Evolutionary conservation across 495 filamentous ascomycete genomes (phyloP), one percentile per base, ranked within the genome.

Genomic region (Neurospora sp.): DNA sequence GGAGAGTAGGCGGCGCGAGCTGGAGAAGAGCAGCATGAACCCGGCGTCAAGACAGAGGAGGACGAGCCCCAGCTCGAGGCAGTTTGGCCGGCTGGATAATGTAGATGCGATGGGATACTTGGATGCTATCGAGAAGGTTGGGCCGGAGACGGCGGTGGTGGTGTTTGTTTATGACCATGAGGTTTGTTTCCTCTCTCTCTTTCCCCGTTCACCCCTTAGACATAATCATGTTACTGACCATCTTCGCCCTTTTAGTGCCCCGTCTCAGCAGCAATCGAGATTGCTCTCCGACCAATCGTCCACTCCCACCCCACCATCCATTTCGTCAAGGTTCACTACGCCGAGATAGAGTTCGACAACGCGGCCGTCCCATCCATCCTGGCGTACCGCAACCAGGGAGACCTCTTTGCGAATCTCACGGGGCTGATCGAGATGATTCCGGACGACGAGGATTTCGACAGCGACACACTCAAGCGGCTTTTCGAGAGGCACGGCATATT

Each of bases 341-440:
- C 92, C 71, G 96, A 97, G 73, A 95, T 97, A 39, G 96, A 98
- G 80, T 98, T 98, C 87, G 93, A 97, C 78, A 88, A 92, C 73
- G 93, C 94, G 71, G 89, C 92, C 71, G 92, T 96, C 1, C 96
- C 96, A 1, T 95, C 96, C 9, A 83, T 99, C 31, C 84, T 99
- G 48, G 95, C 92, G 2, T 99, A 99, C 83, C 89, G 90, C 46
- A 91, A 88, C 75, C 86, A 89, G 74, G 94, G 94, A 46, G 94
- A 98, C 71, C 88, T 97, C 73, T 96, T 98, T 76, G 91, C 92
- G 68, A 97, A 95, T 72, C 82, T 98, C 42, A 93, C 94, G 3
- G 93, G 94, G 39, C 86, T 98, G 70, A 87, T 96, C 61, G 89
- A 92, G 73, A 93, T 95, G 83, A 92, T 99, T 31, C 94, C 94